Base-by-base conservation (phyloP, 441 rosid genomes). In the Pelargonium cotyledonis region DNA sequence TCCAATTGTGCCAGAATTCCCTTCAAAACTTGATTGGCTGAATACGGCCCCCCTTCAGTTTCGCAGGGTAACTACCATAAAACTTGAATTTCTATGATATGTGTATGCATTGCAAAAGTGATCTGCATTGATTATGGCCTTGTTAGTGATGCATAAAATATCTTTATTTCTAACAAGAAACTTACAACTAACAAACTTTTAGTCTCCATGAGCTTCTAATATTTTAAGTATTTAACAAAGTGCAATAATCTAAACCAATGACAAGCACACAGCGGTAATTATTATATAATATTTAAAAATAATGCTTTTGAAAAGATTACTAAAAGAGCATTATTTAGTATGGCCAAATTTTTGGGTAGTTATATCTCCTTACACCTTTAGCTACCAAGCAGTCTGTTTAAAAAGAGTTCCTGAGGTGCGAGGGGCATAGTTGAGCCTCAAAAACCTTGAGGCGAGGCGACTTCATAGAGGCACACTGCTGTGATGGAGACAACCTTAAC, bases 21-120 rank as follows among this genome's bases (percentile, higher is more conserved):
- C 97, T 7, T 53, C 86, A 44, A 86, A 84, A 82, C 92, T 91
- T 12, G 96, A 94, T 76, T 94, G 99, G 97, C 80, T 94, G 53
- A 94, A 94, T 81, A 76, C 95, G 18, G 81, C 90, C 65, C 99
- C 99, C 67, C 96, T 94, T 78, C 95, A 85, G 78, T 85, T 91
- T 75, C 79, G 68, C 65, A 80, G 87, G 91, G 99, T 85, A 84
- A 80, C 71, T 75, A 75, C 55, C 70, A 15, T 67, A 65, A 1
- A 29, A 29, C 70, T 71, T 26, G 21, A 65, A 31, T 49, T 23
- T 31, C 60, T 35, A 11, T 35, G 63, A 19, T 44, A 65, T 64
- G 1, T 64, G 11, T n/a, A 35, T 64, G 62, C 47, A 70, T 63
- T 21, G n/a, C 63, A 15, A 47, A 47, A 31, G 2, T 14, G 31